These are phyloP conservation scores for Ottelia alismoides DNA, from an alignment of 106 monocot genomes.

Conservation along the genomic window DNA sequence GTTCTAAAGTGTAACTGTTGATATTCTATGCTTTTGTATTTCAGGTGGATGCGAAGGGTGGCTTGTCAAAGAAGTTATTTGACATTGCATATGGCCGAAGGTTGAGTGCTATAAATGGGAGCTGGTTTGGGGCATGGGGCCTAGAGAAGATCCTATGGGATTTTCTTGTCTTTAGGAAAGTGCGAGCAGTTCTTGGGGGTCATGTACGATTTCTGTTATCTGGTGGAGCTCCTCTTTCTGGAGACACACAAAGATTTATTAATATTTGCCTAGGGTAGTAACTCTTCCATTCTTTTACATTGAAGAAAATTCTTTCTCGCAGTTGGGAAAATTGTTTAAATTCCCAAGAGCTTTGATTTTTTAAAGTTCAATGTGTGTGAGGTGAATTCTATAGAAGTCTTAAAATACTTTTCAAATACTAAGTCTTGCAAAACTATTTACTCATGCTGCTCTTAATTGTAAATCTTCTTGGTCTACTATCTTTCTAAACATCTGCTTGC, in stretches of 20 bases:
- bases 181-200: slow-evolving; percentile 85
- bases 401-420: too few species aligned
- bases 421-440: too few species aligned
- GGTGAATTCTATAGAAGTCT: too few species aligned
- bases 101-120: slow-evolving; percentile 85
- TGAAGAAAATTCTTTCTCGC: too few species aligned
- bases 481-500: too few species aligned
- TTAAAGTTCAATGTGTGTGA: too few species aligned
- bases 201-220: slow-evolving; percentile 75
- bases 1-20: too few species aligned
- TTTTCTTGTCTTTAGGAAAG: slow-evolving; percentile 78
- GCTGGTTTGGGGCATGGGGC: slow-evolving; percentile 99
- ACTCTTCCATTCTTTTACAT: neutral
- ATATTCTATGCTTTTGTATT: too few species aligned
- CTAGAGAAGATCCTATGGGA: slow-evolving; percentile 83
- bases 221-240: slow-evolving; percentile 94
- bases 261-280: slow-evolving; percentile 96
- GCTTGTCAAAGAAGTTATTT: slow-evolving; percentile 74
- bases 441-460: too few species aligned
- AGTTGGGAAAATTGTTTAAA: too few species aligned
- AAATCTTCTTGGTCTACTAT: too few species aligned
- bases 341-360: too few species aligned
- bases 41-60: slow-evolving; percentile 92
- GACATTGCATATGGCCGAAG: slow-evolving; percentile 76
- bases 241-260: slow-evolving; percentile 96